Evolutionary conservation across 2,329 filamentous ascomycete species (phyloP).

Genomic region (Hypoxylon sp.): DNA sequence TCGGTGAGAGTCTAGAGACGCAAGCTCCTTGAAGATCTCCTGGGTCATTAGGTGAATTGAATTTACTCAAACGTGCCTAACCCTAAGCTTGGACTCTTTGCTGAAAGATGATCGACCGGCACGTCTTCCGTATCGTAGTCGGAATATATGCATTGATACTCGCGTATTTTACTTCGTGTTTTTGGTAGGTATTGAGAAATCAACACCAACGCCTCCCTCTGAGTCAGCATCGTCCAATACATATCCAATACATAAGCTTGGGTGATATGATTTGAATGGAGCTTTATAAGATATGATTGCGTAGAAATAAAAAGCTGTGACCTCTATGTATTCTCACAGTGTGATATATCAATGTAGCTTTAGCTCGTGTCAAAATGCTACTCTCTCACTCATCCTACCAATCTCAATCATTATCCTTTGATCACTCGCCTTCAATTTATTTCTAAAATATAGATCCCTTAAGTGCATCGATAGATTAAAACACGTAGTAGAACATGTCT

Average conservation of each 20-base stretch:
- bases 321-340: conserved; percentile 18
- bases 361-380: conserved; percentile 5
- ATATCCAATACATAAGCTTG: conserved; percentile 31
- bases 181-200: conserved; percentile 4
- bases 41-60: conserved; percentile 28
- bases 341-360: conserved; percentile 5
- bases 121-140: conserved; percentile 28
- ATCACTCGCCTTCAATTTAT: background rate
- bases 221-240: conserved; percentile 33
- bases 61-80: conserved; percentile 35
- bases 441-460: background rate
- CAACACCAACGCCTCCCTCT: conserved; percentile 22
- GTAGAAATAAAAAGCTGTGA: conserved; percentile 8
- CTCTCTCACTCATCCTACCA: conserved; percentile 5
- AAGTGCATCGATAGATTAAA: conserved; percentile 7
- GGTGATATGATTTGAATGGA: conserved; percentile 12
- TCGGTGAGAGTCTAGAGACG: conserved; percentile 41
- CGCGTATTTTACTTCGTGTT: background rate
- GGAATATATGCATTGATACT: conserved; percentile 28
- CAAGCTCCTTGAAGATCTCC: conserved; percentile 38
- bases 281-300: conserved; percentile 28
- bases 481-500: conserved; percentile 13
- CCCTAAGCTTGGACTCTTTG: conserved; percentile 22
- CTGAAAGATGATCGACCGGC: conserved; percentile 36
- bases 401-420: background rate